Evolutionary conservation across 805 yeast genomes (phyloP).

Genomic region (Huiozyma naganishii): DNA sequence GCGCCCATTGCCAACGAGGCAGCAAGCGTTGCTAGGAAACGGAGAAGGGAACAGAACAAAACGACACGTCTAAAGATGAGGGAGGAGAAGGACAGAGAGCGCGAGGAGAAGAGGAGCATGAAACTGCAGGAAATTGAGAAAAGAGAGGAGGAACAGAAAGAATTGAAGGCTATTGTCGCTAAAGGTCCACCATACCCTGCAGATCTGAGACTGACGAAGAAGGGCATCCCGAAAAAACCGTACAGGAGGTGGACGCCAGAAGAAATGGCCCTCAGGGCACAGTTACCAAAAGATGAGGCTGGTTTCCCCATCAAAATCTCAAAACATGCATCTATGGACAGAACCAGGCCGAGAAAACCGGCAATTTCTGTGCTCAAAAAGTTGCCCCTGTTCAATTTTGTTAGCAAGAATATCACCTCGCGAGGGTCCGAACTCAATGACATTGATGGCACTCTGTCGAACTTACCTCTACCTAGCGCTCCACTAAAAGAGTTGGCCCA

Average conservation of each 20-base stretch:
- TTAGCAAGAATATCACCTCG: slow-evolving; percentile 5
- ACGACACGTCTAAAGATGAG: slow-evolving; percentile 8
- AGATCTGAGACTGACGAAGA: slow-evolving; percentile 22
- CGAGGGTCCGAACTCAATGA: slow-evolving; percentile 9
- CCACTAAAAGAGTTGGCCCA: neutral
- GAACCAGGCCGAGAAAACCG: slow-evolving; percentile 17
- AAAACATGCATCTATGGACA: slow-evolving; percentile 3
- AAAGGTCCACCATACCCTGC: slow-evolving; percentile 27
- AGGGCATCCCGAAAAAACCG: slow-evolving; percentile 26
- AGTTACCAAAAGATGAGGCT: slow-evolving; percentile 8
- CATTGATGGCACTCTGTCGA: slow-evolving; percentile 14
- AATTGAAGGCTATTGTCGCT: slow-evolving; percentile 23
- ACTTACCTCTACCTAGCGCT: slow-evolving; percentile 3
- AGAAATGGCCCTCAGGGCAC: slow-evolving; percentile 20
- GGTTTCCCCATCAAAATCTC: neutral
- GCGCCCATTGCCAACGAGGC: slow-evolving; percentile 16
- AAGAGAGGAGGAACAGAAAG: slow-evolving; percentile 17
- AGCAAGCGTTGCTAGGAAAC: slow-evolving; percentile 21
- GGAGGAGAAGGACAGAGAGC: slow-evolving; percentile 7
- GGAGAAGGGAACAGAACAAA: slow-evolving; percentile 13
- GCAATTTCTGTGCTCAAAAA: slow-evolving; percentile 19
- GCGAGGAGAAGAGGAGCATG: slow-evolving; percentile 14
- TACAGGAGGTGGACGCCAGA: slow-evolving; percentile 26
- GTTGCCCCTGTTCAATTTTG: slow-evolving; percentile 21
- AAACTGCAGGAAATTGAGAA: slow-evolving; percentile 16